These are phyloP conservation scores for Colletotrichum endophyticum DNA, from an alignment of 2,329 filamentous ascomycete genomes.

Conservation along the genomic window DNA sequence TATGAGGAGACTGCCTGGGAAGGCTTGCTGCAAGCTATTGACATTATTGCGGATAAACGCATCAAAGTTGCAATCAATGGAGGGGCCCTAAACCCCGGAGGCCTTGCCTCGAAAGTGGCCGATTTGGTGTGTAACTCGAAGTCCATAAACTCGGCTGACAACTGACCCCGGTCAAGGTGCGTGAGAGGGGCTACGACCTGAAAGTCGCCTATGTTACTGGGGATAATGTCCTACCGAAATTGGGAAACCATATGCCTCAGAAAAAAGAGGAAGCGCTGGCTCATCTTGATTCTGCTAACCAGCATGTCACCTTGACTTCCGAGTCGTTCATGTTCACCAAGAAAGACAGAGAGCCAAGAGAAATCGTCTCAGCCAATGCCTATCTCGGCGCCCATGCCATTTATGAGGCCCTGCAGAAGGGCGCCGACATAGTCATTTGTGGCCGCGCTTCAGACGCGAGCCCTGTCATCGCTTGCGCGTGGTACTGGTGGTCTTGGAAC, in stretches of 20 bases:
- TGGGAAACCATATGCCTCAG: background rate
- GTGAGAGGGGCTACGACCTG: background rate
- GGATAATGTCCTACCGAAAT: background rate
- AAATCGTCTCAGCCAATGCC: background rate
- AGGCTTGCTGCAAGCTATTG: background rate
- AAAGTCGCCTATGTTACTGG: background rate
- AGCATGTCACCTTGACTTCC: background rate
- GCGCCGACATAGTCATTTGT: conserved; percentile 22
- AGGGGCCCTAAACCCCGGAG: background rate
- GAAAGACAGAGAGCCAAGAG: background rate
- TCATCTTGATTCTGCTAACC: background rate
- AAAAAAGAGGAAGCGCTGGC: background rate
- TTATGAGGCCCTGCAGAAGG: background rate
- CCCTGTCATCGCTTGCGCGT: conserved; percentile 55
- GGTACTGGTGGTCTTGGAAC: conserved; percentile 55
- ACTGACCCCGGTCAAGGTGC: background rate
- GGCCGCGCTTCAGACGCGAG: conserved; percentile 47
- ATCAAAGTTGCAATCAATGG: background rate
- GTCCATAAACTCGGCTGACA: background rate
- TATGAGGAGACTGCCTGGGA: background rate
- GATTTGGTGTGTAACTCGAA: background rate
- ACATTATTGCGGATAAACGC: background rate
- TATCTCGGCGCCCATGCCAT: background rate
- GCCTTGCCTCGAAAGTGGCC: background rate
- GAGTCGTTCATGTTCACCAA: background rate